phyloP scores from a whole-genome alignment of 2,329 filamentous ascomycete genomes.

The Sclerotinia minor region DNA sequence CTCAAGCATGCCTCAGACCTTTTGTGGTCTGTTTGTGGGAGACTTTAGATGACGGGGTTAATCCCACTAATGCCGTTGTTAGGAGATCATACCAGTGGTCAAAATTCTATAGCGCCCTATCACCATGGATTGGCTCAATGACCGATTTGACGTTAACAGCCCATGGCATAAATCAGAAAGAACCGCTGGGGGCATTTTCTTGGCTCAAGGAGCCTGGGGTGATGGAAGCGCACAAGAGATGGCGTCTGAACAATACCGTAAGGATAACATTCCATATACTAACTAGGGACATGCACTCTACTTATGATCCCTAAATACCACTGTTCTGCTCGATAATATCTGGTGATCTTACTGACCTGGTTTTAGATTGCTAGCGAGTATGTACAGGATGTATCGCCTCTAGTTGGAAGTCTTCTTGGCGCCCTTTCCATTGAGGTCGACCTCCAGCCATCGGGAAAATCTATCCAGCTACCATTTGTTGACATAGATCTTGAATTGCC shows the following conservation, averaged over 20 bases:
- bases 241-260: slow-evolving; percentile 34
- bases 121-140: slow-evolving; percentile 30
- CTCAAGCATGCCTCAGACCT: slow-evolving; percentile 35
- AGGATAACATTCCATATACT: background rate
- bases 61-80: slow-evolving; percentile 35
- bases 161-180: slow-evolving; percentile 12
- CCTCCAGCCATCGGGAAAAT: slow-evolving; percentile 8
- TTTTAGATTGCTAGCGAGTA: slow-evolving; percentile 23
- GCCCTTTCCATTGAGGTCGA: slow-evolving; percentile 21
- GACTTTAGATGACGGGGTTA: slow-evolving; percentile 38
- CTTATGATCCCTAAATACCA: background rate
- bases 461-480: background rate
- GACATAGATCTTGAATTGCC: background rate
- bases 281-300: background rate
- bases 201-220: slow-evolving; percentile 38
- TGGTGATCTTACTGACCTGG: background rate
- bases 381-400: background rate
- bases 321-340: background rate
- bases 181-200: slow-evolving; percentile 37
- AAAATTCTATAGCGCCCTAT: slow-evolving; percentile 33
- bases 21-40: slow-evolving; percentile 38
- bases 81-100: slow-evolving; percentile 34
- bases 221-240: slow-evolving; percentile 37
- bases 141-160: slow-evolving; percentile 18
- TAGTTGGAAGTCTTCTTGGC: slow-evolving; percentile 2